Evolutionary conservation across 2,329 filamentous ascomycete genomes (phyloP).

Genomic region (Talaromyces marneffei): DNA sequence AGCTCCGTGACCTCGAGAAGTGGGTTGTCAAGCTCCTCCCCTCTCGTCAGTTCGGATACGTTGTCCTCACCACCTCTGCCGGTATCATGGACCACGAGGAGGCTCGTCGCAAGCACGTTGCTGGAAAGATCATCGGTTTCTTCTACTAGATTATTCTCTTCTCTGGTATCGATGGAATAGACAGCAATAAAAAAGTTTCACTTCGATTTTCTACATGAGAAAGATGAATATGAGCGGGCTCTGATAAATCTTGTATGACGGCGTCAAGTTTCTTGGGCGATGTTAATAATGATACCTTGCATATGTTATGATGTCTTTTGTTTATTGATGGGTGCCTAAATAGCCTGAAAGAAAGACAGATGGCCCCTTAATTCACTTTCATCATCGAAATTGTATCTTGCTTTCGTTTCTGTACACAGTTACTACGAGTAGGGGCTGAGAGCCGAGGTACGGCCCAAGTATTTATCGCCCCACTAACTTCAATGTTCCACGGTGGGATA

Average conservation of each 20-base stretch:
- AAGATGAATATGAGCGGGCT: slow-evolving; percentile 17
- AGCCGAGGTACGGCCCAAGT: neutral
- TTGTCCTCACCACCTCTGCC: slow-evolving; percentile 97
- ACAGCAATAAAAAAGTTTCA: slow-evolving; percentile 23
- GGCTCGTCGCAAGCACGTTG: slow-evolving; percentile 96
- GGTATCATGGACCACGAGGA: slow-evolving; percentile 99
- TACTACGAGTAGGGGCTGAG: too few relatives aligned
- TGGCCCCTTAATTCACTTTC: neutral
- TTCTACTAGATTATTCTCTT: slow-evolving; percentile 67
- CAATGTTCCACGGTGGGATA: neutral
- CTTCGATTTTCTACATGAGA: slow-evolving; percentile 22
- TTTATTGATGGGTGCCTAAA: slow-evolving; percentile 20
- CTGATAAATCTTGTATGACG: slow-evolving; percentile 19
- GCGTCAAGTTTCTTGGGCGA: slow-evolving; percentile 17
- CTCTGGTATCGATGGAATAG: neutral
- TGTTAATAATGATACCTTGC: slow-evolving; percentile 22
- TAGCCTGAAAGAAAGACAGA: slow-evolving; percentile 21
- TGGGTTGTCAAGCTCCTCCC: slow-evolving; percentile 99
- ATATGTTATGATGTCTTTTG: slow-evolving; percentile 10
- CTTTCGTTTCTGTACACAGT: too few relatives aligned
- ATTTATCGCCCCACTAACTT: neutral
- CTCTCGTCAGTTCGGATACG: slow-evolving; percentile 99
- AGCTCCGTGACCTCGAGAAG: slow-evolving; percentile 96
- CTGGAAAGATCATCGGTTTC: slow-evolving; percentile 99
- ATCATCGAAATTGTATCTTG: neutral